A percentile compares a stretch with the other conserved stretches of the same genome.
Evolutionary conservation across 306 rosid genomes (phyloP).

Genomic region (Bauhinia variegata): DNA sequence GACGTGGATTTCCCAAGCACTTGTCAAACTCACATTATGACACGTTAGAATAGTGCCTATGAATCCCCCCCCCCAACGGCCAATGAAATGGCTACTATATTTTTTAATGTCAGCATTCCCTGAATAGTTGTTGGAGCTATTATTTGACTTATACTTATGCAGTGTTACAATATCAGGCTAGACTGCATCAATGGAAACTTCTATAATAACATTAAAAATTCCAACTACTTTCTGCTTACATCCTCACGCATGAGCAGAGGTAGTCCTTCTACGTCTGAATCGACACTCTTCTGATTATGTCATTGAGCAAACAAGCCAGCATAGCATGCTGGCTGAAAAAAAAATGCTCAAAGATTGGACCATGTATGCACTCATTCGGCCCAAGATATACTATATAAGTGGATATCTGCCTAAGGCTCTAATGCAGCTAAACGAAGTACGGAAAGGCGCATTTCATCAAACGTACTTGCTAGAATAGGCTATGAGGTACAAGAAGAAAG

Average conservation of each 20-base stretch:
- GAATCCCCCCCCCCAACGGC: too few species aligned
- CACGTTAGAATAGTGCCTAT: constrained; percentile 17
- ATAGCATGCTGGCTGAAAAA: constrained; percentile 23
- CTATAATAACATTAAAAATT: background rate
- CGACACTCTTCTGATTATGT: constrained; percentile 15
- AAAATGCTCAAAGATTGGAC: constrained; percentile 34
- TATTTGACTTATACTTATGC: constrained; percentile 6
- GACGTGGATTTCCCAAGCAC: constrained; percentile 20
- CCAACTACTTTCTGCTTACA: constrained; percentile 15
- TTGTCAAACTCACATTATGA: constrained; percentile 26
- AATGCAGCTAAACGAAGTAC: background rate
- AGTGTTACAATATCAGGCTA: constrained; percentile 10
- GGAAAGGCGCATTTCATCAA: constrained; percentile 28
- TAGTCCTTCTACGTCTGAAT: constrained; percentile 14
- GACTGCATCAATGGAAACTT: constrained; percentile 21
- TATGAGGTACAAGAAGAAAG: constrained; percentile 24
- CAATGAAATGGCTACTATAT: background rate
- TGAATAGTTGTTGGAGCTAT: constrained; percentile 29
- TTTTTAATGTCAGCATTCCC: constrained; percentile 26
- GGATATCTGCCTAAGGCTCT: background rate
- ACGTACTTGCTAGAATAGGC: constrained; percentile 1
- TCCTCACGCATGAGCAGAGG: constrained; percentile 26
- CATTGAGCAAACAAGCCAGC: constrained; percentile 27
- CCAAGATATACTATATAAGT: constrained; percentile 12
- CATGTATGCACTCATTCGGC: constrained; percentile 24